Evolutionary conservation across 2,329 filamentous ascomycete species (phyloP), one percentile per base, ranked within the genome.

Genomic region (Trichocomaceae sp.): DNA sequence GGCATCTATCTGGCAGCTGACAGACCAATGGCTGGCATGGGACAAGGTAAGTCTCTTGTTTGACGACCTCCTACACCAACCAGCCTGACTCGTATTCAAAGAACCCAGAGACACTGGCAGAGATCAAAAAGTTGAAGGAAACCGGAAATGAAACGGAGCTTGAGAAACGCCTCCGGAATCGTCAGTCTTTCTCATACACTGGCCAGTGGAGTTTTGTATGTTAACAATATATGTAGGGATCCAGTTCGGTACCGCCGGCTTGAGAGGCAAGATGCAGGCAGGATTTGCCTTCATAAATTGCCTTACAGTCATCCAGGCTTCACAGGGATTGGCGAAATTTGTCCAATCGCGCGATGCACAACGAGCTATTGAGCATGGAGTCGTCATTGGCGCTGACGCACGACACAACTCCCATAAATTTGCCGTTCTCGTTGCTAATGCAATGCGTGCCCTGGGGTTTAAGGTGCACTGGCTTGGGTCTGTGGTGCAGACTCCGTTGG

Each of bases 241-340:
- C 57, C 76, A 81, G 45, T 85, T 85, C 60, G 82, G 82, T 22
- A 85, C 81, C 5, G 80, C 81, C 39, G 83, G 83, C 42, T 72
- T 86, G 8, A 76, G 83, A 46, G 81, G 81, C n/a, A 76, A 77
- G 37, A 86, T 86, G 83, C 78, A 82, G 61, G 83, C 82, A 45
- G 83, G 83, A 5, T 85, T 84, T 65, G 76, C 82, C 2, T 79
- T 76, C 60, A 80, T 83, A 75, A 83, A 83, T 65, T 75, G 73
- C 15, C 67, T 83, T 53, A 83, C 79, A 0, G 77, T 83, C 57
- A 82, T 83, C 54, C 79, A 85, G 69, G 81, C 83, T 41, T 84
- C 83, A 0, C 82, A 85, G 66, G 83, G 83, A n/a, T 71, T 85
- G 29, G 83, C 82, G 45, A 78, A 78, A 58, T 84, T 83, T 62